Percentiles rank a stretch among this genome's conserved stretches.
These are phyloP conservation scores for Auriscalpium vulgare DNA, from an alignment of 768 basidiomycete species.

Conservation along the genomic window DNA sequence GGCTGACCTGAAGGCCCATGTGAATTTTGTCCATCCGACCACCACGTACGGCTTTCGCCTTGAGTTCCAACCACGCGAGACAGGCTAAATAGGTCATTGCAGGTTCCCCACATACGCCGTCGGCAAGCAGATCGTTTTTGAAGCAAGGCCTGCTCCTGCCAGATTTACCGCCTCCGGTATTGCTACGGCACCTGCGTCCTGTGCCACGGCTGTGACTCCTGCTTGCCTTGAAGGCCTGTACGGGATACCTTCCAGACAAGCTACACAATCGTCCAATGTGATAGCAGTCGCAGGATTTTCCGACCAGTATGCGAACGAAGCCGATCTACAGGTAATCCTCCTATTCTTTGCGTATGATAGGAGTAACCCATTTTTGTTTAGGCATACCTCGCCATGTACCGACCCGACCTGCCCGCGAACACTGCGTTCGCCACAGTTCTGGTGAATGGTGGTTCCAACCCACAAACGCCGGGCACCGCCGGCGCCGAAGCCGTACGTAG, in stretches of 20 bases:
- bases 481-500: not conserved
- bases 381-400: not conserved
- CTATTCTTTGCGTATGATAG: not conserved
- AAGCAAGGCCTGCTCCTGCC: not conserved
- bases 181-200: not conserved
- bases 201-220: slow-evolving; percentile 16
- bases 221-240: slow-evolving; percentile 27
- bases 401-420: not conserved
- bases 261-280: slow-evolving; percentile 16
- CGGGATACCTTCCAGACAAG: slow-evolving; percentile 26
- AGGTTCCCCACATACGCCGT: not conserved
- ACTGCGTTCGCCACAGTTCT: slow-evolving; percentile 12
- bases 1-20: slow-evolving; percentile 7
- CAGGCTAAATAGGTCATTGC: not conserved
- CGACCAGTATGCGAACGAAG: slow-evolving; percentile 20
- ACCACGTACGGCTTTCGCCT: slow-evolving; percentile 2
- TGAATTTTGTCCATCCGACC: slow-evolving; percentile 16
- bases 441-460: slow-evolving; percentile 17
- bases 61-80: not conserved
- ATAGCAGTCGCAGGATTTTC: slow-evolving; percentile 24
- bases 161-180: too few species aligned
- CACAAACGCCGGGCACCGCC: slow-evolving; percentile 13
- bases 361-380: not conserved
- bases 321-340: slow-evolving; percentile 19
- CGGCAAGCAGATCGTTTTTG: not conserved